phyloP scores from a whole-genome alignment of 2,329 filamentous ascomycete species.

The Fusarium sp. region DNA sequence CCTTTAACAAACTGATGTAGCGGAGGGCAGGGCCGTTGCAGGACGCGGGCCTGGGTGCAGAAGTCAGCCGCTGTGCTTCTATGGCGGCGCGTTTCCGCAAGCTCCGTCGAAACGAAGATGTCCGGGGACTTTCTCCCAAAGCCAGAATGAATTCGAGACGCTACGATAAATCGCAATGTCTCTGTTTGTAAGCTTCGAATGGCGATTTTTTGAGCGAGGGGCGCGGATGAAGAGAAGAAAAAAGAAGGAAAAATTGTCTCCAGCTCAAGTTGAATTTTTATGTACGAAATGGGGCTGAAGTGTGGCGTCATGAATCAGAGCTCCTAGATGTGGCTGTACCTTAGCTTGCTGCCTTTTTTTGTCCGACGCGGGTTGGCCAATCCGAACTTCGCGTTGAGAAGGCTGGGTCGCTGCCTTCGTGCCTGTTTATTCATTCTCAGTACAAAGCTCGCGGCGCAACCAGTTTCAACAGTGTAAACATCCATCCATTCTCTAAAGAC shows the following conservation, averaged over 20 bases:
- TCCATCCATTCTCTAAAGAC: neutral
- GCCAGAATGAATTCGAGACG: slow-evolving; percentile 57
- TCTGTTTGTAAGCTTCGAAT: slow-evolving; percentile 99
- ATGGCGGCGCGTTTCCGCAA: slow-evolving; percentile 99
- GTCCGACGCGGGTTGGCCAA: slow-evolving; percentile 34
- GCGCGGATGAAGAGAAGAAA: slow-evolving; percentile 57
- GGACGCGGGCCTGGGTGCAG: slow-evolving; percentile 65
- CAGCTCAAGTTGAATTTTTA: slow-evolving; percentile 39
- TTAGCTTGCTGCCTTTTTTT: slow-evolving; percentile 24
- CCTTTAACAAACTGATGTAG: slow-evolving; percentile 50
- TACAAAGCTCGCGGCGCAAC: slow-evolving; percentile 37
- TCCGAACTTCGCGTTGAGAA: slow-evolving; percentile 38
- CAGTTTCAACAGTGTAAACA: slow-evolving; percentile 4
- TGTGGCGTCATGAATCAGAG: slow-evolving; percentile 27
- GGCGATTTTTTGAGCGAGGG: slow-evolving; percentile 99
- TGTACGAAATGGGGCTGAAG: slow-evolving; percentile 35
- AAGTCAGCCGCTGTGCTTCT: slow-evolving; percentile 97
- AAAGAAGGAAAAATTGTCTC: slow-evolving; percentile 27
- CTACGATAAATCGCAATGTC: slow-evolving; percentile 48
- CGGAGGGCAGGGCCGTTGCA: slow-evolving; percentile 53
- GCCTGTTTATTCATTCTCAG: slow-evolving; percentile 35
- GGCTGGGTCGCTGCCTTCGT: slow-evolving; percentile 44
- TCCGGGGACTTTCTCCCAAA: slow-evolving; percentile 99
- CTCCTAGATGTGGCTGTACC: slow-evolving; percentile 23
- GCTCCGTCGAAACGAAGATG: slow-evolving; percentile 60